These are phyloP conservation scores for Stagonosporopsis vannaccii DNA, from an alignment of 2,329 filamentous ascomycete genomes.

Conservation along the genomic window DNA sequence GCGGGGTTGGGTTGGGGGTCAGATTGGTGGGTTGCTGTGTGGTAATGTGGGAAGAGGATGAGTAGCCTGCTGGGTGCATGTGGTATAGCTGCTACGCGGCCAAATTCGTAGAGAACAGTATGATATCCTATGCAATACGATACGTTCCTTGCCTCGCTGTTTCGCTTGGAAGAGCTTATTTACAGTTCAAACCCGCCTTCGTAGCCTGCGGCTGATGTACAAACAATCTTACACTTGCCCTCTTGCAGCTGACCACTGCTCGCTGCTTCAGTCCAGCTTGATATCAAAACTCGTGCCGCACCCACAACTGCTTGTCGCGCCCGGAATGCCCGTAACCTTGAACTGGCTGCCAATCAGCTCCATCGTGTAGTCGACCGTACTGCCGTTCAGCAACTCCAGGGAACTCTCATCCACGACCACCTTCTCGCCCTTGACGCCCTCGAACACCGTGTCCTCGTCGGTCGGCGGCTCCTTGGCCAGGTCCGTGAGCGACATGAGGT, in stretches of 20 bases:
- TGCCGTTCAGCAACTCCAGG: conserved; percentile 86
- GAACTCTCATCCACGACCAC: conserved; percentile 89
- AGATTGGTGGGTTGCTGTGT: too few relatives aligned
- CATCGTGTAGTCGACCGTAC: conserved; percentile 95
- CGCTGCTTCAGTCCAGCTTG: conserved; percentile 58
- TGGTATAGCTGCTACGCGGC: too few relatives aligned
- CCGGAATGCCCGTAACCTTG: conserved; percentile 92
- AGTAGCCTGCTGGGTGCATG: too few relatives aligned
- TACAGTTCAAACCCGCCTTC: background rate
- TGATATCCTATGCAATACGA: background rate
- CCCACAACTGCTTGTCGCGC: conserved; percentile 91
- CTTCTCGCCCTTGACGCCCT: conserved; percentile 72
- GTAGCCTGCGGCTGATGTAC: background rate
- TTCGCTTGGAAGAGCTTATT: too few relatives aligned
- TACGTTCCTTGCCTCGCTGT: background rate
- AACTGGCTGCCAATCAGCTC: conserved; percentile 96
- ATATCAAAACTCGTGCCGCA: conserved; percentile 99
- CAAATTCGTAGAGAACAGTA: too few relatives aligned
- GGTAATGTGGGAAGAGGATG: too few relatives aligned
- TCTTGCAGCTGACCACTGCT: too few relatives aligned
- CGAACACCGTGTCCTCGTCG: conserved; percentile 89
- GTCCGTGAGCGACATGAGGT: conserved; percentile 85
- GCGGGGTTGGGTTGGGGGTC: too few relatives aligned
- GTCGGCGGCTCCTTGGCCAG: conserved; percentile 56
- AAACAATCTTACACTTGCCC: background rate